Conservation (phyloP, 768 basidiomycete genomes). For the Calocybe gangraenosa region DNA sequence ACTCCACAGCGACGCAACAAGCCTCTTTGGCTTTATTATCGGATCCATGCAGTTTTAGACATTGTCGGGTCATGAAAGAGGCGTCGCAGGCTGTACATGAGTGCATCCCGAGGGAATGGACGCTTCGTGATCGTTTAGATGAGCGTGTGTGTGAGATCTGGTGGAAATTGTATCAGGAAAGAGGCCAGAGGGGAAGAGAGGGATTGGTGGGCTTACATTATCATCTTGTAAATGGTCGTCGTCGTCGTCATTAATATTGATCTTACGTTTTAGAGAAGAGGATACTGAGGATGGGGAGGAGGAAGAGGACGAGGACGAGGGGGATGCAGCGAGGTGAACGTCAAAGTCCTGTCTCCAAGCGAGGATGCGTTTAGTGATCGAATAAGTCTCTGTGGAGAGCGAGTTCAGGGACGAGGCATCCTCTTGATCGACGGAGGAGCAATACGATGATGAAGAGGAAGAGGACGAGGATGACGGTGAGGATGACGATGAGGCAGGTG, state of each 20-base stretch:
- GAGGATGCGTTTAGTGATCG: conserved; percentile 61
- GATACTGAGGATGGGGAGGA: conserved; percentile 23
- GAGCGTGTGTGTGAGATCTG: conserved; percentile 41
- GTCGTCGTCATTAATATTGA: conserved; percentile 40
- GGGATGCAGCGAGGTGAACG: conserved; percentile 31
- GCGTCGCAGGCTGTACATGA: conserved; percentile 76
- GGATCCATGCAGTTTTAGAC: conserved; percentile 58
- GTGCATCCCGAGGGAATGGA: conserved; percentile 43
- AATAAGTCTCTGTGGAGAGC: conserved; percentile 42
- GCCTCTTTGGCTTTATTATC: conserved; percentile 58
- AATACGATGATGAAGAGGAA: conserved; percentile 56
- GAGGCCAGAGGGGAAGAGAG: conserved; percentile 4
- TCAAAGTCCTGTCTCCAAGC: conserved; percentile 65
- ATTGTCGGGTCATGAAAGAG: conserved; percentile 54
- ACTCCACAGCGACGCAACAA: conserved; percentile 69
- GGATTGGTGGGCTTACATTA: background rate
- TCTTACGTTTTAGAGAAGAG: conserved; percentile 47
- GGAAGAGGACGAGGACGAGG: background rate
- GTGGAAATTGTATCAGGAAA: conserved; percentile 6
- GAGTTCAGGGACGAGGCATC: conserved; percentile 6
- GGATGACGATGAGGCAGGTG: conserved; percentile 34
- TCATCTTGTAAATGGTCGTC: conserved; percentile 16
- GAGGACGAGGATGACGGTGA: conserved; percentile 31
- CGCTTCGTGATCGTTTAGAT: conserved; percentile 54
- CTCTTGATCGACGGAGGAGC: conserved; percentile 50